Conservation (phyloP, 1,139 yeast genomes). For the Kurtzmaniella quercitrusa region DNA sequence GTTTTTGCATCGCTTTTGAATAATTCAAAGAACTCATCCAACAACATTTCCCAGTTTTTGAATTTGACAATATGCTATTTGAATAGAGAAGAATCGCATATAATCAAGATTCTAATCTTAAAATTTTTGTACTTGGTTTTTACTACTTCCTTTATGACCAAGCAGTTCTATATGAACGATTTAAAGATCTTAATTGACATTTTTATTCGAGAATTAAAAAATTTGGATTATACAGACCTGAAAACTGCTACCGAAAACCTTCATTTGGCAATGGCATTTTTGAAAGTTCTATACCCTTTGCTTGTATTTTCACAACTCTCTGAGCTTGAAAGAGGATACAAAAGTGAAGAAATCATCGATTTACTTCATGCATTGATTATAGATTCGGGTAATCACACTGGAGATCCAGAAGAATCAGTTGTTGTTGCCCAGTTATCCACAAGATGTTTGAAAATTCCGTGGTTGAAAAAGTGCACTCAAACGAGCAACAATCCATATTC, state of each 20-base stretch:
- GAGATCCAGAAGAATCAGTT: conserved; percentile 22
- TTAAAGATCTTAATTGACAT: conserved; percentile 84
- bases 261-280: conserved; percentile 62
- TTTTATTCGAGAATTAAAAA: conserved; percentile 70
- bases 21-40: conserved; percentile 16
- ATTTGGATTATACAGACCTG: conserved; percentile 43
- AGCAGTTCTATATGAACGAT: conserved; percentile 78
- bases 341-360: conserved; percentile 49
- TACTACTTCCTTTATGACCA: conserved; percentile 61
- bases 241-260: conserved; percentile 45
- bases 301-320: conserved; percentile 61
- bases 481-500: conserved; percentile 1
- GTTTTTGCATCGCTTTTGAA: conserved; percentile 45
- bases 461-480: conserved; percentile 37
- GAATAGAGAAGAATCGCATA: conserved; percentile 72
- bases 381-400: conserved; percentile 16
- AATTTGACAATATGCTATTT: conserved; percentile 50
- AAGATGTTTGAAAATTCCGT: conserved; percentile 57
- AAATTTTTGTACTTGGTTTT: conserved; percentile 74
- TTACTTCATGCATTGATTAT: conserved; percentile 46
- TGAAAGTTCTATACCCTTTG: conserved; percentile 73
- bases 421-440: conserved; percentile 56
- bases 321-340: conserved; percentile 50
- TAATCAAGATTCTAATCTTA: conserved; percentile 72
- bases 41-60: conserved; percentile 32